Percentiles rank a stretch among this genome's conserved stretches.
phyloP scores from a whole-genome alignment of 768 basidiomycete species.

The Leccinum barrowsii region DNA sequence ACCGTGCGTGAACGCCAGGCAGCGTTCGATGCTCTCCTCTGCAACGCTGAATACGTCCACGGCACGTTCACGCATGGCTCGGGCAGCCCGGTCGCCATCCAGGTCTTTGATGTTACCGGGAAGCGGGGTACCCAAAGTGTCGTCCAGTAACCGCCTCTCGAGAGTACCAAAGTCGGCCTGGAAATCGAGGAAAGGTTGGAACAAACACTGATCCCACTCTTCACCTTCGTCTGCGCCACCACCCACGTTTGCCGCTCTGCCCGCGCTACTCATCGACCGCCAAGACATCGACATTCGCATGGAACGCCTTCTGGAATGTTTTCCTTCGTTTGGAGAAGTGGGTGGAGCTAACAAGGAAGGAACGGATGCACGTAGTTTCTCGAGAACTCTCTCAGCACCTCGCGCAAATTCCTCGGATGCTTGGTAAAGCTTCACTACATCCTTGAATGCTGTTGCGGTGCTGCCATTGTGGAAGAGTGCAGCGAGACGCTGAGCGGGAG shows the following conservation, averaged over 20 bases:
- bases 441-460: slow-evolving; percentile 57
- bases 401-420: slow-evolving; percentile 82
- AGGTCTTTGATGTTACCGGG: slow-evolving; percentile 21
- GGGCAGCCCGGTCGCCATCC: slow-evolving; percentile 46
- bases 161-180: slow-evolving; percentile 81
- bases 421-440: slow-evolving; percentile 68
- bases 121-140: slow-evolving; percentile 49
- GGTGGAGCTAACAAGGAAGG: slow-evolving; percentile 19
- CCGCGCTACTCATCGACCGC: slow-evolving; percentile 36
- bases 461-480: slow-evolving; percentile 58
- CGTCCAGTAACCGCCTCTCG: slow-evolving; percentile 69
- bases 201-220: slow-evolving; percentile 90
- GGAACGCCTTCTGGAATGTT: slow-evolving; percentile 50
- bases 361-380: slow-evolving; percentile 54
- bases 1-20: slow-evolving; percentile 81
- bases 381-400: slow-evolving; percentile 68
- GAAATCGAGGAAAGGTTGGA: slow-evolving; percentile 91
- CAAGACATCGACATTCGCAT: slow-evolving; percentile 65
- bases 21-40: slow-evolving; percentile 77
- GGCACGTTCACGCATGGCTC: slow-evolving; percentile 69
- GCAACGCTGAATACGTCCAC: slow-evolving; percentile 72
- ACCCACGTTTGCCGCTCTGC: slow-evolving; percentile 13
- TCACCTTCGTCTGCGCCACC: slow-evolving; percentile 19
- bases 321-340: slow-evolving; percentile 21
- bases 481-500: slow-evolving; percentile 75